These are phyloP conservation scores for Candida insectorum DNA, from an alignment of 805 yeast genomes.

Conservation along the genomic window DNA sequence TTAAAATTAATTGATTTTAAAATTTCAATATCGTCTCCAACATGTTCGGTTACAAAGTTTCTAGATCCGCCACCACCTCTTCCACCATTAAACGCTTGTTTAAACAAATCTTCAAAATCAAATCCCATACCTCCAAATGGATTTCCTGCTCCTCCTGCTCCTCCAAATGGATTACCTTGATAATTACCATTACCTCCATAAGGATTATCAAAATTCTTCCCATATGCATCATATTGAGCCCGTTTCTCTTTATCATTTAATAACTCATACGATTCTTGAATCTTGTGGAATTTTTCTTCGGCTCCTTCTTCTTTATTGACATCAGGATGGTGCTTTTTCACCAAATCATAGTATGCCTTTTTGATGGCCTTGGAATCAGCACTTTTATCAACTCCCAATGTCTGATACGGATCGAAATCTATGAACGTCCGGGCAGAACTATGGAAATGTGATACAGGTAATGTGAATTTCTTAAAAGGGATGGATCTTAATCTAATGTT, in stretches of 20 bases:
- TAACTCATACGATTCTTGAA: constrained; percentile 93
- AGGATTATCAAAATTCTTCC: constrained; percentile 76
- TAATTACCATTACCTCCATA: constrained; percentile 49
- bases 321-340: constrained; percentile 95
- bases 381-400: constrained; percentile 68
- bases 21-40: constrained; percentile 87
- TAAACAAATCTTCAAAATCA: constrained; percentile 43
- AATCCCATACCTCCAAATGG: constrained; percentile 55
- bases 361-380: constrained; percentile 86
- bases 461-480: background rate
- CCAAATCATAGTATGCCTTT: constrained; percentile 89
- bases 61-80: constrained; percentile 30
- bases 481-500: constrained; percentile 1
- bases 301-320: constrained; percentile 89
- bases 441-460: constrained; percentile 3
- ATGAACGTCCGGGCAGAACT: constrained; percentile 11
- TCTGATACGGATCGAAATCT: constrained; percentile 74
- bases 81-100: constrained; percentile 47
- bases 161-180: constrained; percentile 36
- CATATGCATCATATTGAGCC: constrained; percentile 87
- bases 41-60: constrained; percentile 67
- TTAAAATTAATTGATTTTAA: constrained; percentile 71
- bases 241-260: constrained; percentile 81
- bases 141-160: constrained; percentile 36
- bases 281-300: constrained; percentile 83